Conservation (phyloP, 2,329 filamentous ascomycete species). For the Cordyceps cicadae region DNA sequence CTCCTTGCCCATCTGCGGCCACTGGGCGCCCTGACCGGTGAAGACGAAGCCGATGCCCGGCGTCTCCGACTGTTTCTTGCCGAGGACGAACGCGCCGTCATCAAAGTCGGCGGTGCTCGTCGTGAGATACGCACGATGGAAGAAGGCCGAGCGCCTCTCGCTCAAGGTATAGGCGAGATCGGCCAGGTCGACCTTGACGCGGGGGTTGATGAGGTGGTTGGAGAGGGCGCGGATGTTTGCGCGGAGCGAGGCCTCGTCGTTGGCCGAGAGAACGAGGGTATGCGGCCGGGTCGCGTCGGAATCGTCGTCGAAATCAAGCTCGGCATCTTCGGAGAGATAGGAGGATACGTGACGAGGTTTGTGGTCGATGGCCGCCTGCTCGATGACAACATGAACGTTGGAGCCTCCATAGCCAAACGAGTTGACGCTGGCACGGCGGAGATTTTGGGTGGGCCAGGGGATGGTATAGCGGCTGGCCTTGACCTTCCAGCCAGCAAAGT, state of each 20-base stretch:
- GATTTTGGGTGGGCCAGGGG: conserved; percentile 22
- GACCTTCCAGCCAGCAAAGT: conserved; percentile 21
- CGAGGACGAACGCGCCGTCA: not conserved
- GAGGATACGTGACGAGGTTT: not conserved
- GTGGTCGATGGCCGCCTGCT: conserved; percentile 3
- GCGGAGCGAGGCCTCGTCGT: conserved; percentile 13
- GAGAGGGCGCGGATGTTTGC: conserved; percentile 9
- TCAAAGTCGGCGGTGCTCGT: conserved; percentile 3
- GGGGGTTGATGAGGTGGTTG: conserved; percentile 20
- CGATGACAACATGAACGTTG: conserved; percentile 34
- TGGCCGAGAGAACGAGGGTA: conserved; percentile 14
- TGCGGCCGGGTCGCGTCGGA: not conserved
- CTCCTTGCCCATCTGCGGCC: conserved; percentile 13
- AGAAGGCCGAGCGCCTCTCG: conserved; percentile 16
- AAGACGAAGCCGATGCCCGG: conserved; percentile 18
- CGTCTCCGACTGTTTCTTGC: not conserved
- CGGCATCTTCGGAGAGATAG: not conserved
- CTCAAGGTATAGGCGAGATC: conserved; percentile 24
- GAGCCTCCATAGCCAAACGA: conserved; percentile 37
- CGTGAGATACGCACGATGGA: conserved; percentile 18
- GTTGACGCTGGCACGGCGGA: conserved; percentile 25
- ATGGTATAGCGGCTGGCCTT: conserved; percentile 25
- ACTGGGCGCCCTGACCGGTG: conserved; percentile 23
- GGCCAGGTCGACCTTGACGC: conserved; percentile 15
- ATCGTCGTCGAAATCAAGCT: not conserved